Evolutionary conservation across 2,329 filamentous ascomycete species (phyloP).

Genomic region (Annulohypoxylon truncatum): DNA sequence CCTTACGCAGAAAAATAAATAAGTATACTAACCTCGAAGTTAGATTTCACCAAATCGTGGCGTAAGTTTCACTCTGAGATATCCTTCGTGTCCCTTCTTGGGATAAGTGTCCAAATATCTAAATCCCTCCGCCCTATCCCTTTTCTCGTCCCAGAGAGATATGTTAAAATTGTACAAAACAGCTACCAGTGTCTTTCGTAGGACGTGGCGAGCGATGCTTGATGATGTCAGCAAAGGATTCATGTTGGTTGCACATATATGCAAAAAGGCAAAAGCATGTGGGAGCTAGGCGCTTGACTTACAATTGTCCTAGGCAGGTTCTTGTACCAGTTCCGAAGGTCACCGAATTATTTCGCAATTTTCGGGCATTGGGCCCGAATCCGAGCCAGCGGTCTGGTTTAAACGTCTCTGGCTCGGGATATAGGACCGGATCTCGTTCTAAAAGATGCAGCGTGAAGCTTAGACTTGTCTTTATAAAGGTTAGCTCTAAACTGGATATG

Average conservation of each 20-base stretch:
- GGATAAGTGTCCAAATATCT: conserved; percentile 13
- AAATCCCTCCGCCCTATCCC: conserved; percentile 4
- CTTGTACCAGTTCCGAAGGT: conserved; percentile 11
- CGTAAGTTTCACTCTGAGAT: conserved; percentile 8
- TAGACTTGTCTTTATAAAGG: not conserved
- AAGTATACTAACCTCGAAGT: not conserved
- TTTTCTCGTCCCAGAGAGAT: conserved; percentile 10
- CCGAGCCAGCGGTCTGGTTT: conserved; percentile 7
- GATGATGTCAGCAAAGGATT: not conserved
- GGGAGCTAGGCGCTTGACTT: not conserved
- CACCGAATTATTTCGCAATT: conserved; percentile 3
- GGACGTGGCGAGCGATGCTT: conserved; percentile 12
- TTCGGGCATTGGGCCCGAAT: conserved; percentile 1
- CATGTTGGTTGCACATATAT: not conserved
- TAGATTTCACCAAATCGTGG: conserved; percentile 7
- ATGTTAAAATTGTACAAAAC: conserved; percentile 15
- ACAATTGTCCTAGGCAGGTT: conserved; percentile 8
- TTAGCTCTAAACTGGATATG: not conserved
- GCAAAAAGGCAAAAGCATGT: not conserved
- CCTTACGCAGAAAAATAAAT: not conserved
- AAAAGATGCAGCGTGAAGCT: conserved; percentile 8
- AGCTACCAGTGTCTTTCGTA: conserved; percentile 7
- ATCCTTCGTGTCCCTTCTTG: conserved; percentile 9
- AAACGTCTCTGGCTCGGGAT: not conserved
- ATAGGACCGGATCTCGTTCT: not conserved